Evolutionary conservation across 495 filamentous ascomycete species (phyloP), one percentile per base, ranked within the genome.

Genomic region (Penicillium salamii): DNA sequence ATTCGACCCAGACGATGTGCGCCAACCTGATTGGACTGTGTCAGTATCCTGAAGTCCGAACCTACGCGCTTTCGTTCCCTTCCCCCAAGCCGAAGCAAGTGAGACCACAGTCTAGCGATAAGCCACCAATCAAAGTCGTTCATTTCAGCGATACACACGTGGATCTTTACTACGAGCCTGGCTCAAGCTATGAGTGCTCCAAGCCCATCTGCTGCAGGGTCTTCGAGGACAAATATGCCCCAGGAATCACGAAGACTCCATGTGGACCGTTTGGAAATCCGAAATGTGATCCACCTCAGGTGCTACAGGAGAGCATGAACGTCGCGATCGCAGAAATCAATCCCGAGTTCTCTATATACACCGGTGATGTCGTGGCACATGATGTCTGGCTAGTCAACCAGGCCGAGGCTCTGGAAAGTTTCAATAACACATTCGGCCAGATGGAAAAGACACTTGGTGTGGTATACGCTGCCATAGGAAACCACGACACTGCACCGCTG

Each of bases 131-230:
- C 54, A 62, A 74, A 20, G 65, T 82, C 11, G 78, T 79, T 12
- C 79, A 82, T 51, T 77, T 77, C 59, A 79, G 71, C 20, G 79
- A 82, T 52, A 79, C 78, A 7, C 79, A 82, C 49, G 63, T 81
- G 39, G 79, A 82, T 50, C 67, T 68, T 0, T 66, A 59, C 29
- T 82, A 82, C 52, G 72, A 71, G 17, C 58, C 63, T 4, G 79
- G 78, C 2, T 63, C 78, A 5, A 79, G 61, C 54, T 71, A 71
- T 24, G 66, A 76, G 44, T 82, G 78, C 53, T 65, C 75, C 17
- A 80, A 80, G 52, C 75, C 73, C 7, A 78, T 83, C 51, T 83
- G 79, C 55, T 83, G 79, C 53, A 59, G 79, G 42, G 56, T 66
- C 2, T 80, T 75, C 49, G 70, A 67, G 19, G 53, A 66, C 8